A percentile compares a stretch with the other conserved stretches of the same genome.
Conservation (phyloP, 73 alveolate species). For the Blepharisma stoltei region DNA sequence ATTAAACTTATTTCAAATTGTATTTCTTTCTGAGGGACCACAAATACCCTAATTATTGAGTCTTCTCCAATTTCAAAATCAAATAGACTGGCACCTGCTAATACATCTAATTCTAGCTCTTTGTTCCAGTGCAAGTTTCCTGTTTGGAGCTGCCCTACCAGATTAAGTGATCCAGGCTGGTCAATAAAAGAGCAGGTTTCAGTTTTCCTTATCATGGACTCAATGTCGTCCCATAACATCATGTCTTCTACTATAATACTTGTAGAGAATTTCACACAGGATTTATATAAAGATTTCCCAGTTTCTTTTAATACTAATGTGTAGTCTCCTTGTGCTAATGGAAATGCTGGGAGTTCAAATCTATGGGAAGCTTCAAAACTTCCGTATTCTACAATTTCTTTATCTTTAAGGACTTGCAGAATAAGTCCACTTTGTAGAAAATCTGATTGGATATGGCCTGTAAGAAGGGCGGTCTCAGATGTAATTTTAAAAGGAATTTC, state of each 20-base stretch:
- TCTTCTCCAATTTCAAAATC: neutral
- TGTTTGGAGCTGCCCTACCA: neutral
- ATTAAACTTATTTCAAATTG: neutral
- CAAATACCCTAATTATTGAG: conserved; percentile 11
- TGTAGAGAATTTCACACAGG: neutral
- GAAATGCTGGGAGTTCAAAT: conserved; percentile 3
- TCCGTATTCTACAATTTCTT: conserved; percentile 6
- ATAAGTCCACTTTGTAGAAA: neutral
- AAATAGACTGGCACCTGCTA: neutral
- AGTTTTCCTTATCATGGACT: conserved; percentile 17
- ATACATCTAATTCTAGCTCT: neutral
- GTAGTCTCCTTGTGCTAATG: conserved; percentile 14
- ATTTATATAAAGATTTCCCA: neutral
- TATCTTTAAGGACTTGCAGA: neutral
- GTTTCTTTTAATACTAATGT: neutral
- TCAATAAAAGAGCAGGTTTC: conserved; percentile 19
- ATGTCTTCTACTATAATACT: neutral
- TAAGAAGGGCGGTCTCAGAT: neutral
- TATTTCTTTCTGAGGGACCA: neutral
- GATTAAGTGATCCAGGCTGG: conserved; percentile 2
- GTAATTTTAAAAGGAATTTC: neutral
- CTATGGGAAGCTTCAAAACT: conserved; percentile 11
- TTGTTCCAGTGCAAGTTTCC: neutral
- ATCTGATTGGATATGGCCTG: neutral
- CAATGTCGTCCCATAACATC: neutral